Evolutionary conservation across 2,329 filamentous ascomycete genomes (phyloP).

Genomic region (Xylaria sp.): DNA sequence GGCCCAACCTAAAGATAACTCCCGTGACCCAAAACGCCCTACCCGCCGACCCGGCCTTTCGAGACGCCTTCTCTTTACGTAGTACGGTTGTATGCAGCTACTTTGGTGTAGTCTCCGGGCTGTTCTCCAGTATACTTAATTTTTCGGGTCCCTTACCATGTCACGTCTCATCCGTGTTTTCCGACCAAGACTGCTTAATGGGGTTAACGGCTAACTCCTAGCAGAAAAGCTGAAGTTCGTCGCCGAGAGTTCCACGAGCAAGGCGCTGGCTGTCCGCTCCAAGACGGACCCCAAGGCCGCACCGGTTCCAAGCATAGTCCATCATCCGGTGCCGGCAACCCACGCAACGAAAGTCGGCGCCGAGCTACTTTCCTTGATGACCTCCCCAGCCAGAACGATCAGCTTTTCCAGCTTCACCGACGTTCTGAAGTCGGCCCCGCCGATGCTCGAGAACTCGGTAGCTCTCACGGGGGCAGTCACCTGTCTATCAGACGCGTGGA

Average conservation of each 20-base stretch:
- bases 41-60: too few species aligned
- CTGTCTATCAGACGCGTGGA: conserved; percentile 7
- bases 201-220: too few species aligned
- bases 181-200: too few species aligned
- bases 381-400: conserved; percentile 5
- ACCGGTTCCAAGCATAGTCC: neutral
- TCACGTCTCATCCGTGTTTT: too few species aligned
- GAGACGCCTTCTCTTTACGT: too few species aligned
- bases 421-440: neutral
- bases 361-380: conserved; percentile 4
- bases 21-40: too few species aligned
- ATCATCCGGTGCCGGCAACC: neutral
- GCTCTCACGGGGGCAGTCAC: conserved; percentile 2
- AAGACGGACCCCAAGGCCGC: neutral
- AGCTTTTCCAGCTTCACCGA: conserved; percentile 8
- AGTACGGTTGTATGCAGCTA: too few species aligned
- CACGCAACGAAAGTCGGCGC: neutral
- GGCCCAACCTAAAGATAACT: too few species aligned
- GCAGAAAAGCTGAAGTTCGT: conserved; percentile 4
- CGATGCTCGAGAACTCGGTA: conserved; percentile 4
- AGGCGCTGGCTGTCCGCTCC: neutral
- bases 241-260: neutral
- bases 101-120: too few species aligned
- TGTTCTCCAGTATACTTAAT: too few species aligned
- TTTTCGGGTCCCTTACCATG: too few species aligned